Evolutionary conservation across 208 protist genomes (phyloP), one percentile per base, ranked within the genome.

Genomic region (Acanthamoeba lenticulata): DNA sequence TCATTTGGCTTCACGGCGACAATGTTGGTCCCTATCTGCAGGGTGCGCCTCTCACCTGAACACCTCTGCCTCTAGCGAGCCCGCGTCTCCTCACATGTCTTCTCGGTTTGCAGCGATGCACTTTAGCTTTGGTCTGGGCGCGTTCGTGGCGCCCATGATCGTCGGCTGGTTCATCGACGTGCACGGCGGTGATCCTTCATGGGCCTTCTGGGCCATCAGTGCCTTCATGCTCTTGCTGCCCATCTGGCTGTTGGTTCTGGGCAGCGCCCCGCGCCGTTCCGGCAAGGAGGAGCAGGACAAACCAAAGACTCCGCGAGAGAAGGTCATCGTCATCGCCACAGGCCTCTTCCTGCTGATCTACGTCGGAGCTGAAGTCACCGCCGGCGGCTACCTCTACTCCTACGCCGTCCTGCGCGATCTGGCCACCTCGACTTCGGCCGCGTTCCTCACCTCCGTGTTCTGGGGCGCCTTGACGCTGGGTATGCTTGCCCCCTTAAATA

Each of bases 51-150:
- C 38, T 60, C 52, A 21, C 21, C 52, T 21, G 52, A 11, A 60
- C 42, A 1, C 38, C 24, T 34, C 72, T 1, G 9, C 13, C 9
- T 49, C 3, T 45, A 38, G 65, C 2, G 15, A 83, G 27, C 42
- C 72, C 19, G 62, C 62, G 27, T 67, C 24, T 0, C 32, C 65
- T 74, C 34, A n/a, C 5, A 6, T 32, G 40, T 21, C 9, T 24
- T 49, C 9, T 81, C 40, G 69, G 11, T 32, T 47, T 27, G 0
- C 77, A 86, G 90, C 90, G 9, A 81, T 94, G 67, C 90, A 94
- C 36, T 94, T 94, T 34, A 94, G 90, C 74, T 94, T 94, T 36
- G 90, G 90, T 9, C 29, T 94, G 47, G 90, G 90, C 34, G 90
- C 90, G 0, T 81, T 94, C 17, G 67, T 94, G 19, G 32, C 90